Percentiles rank a stretch among this genome's conserved stretches.
Evolutionary conservation across 345 rosid species (phyloP).

Genomic region (Kernera saxatilis): DNA sequence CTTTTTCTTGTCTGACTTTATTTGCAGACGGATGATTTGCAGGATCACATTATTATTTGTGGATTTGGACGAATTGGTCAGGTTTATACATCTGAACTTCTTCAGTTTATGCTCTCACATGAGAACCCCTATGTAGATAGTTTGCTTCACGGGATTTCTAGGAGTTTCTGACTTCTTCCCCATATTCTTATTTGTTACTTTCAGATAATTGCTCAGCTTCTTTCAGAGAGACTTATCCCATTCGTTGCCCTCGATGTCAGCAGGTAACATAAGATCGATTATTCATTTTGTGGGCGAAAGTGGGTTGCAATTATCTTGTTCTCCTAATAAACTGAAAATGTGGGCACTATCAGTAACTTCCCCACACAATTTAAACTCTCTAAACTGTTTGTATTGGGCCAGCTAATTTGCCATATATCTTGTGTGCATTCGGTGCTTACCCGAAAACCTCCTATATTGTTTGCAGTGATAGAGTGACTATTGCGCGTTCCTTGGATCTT

Average conservation of each 20-base stretch:
- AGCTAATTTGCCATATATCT: not conserved
- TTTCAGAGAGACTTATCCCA: slow-evolving; percentile 93
- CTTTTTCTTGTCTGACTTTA: slow-evolving; percentile 20
- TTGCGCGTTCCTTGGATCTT: slow-evolving; percentile 92
- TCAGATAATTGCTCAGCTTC: slow-evolving; percentile 98
- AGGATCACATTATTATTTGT: slow-evolving; percentile 90
- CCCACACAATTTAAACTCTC: too few relatives aligned
- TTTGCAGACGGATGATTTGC: slow-evolving; percentile 95
- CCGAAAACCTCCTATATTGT: slow-evolving; percentile 5
- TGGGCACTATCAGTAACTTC: not conserved
- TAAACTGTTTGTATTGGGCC: not conserved
- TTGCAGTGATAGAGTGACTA: slow-evolving; percentile 91
- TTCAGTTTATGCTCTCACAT: slow-evolving; percentile 5
- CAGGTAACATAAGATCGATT: slow-evolving; percentile 47
- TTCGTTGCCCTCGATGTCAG: slow-evolving; percentile 96
- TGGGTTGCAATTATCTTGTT: not conserved
- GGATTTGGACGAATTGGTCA: slow-evolving; percentile 99
- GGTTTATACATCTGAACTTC: slow-evolving; percentile 41
- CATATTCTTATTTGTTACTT: slow-evolving; percentile 18
- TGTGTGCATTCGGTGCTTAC: not conserved
- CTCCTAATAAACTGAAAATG: not conserved
- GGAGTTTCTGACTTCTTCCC: not conserved
- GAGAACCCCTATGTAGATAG: slow-evolving; percentile 1
- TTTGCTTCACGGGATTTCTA: not conserved
- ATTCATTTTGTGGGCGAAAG: not conserved